Evolutionary conservation across 1,284 basidiomycete genomes (phyloP).

Genomic region (Tylopilus sp.): DNA sequence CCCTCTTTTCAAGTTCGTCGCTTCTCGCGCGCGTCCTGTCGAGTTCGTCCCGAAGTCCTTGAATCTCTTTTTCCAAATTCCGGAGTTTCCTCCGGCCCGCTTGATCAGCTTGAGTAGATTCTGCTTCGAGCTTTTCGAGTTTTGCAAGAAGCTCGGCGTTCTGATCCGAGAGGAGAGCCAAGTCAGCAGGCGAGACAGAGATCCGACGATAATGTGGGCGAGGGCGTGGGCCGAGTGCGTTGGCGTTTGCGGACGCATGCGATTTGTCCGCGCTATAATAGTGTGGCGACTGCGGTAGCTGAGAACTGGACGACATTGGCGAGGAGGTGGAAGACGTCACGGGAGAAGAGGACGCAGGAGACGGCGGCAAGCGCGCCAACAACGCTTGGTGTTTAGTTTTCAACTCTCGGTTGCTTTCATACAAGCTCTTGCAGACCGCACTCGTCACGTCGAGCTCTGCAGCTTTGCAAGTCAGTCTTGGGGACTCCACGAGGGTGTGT

Average conservation of each 20-base stretch:
- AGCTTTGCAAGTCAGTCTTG: slow-evolving; percentile 9
- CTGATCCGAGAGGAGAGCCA: slow-evolving; percentile 70
- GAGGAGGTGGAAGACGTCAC: slow-evolving; percentile 27
- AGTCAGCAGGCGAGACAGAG: slow-evolving; percentile 65
- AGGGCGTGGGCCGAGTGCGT: slow-evolving; percentile 22
- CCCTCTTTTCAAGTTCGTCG: slow-evolving; percentile 64
- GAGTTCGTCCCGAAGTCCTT: slow-evolving; percentile 63
- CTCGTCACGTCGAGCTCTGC: slow-evolving; percentile 68
- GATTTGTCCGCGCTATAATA: slow-evolving; percentile 29
- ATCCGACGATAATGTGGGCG: slow-evolving; percentile 48
- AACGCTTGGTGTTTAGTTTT: slow-evolving; percentile 67
- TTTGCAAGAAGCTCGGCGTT: slow-evolving; percentile 76
- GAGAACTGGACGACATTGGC: slow-evolving; percentile 29
- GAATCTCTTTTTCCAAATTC: slow-evolving; percentile 74
- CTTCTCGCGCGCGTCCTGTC: slow-evolving; percentile 67
- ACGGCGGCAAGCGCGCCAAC: slow-evolving; percentile 54
- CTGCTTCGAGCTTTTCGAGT: slow-evolving; percentile 69
- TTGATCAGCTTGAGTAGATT: slow-evolving; percentile 62
- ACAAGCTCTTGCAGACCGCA: slow-evolving; percentile 62
- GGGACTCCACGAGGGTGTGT: slow-evolving; percentile 10
- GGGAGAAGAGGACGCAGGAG: slow-evolving; percentile 33
- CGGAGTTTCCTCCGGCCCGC: slow-evolving; percentile 65
- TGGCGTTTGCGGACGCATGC: slow-evolving; percentile 13
- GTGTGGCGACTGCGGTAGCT: slow-evolving; percentile 36
- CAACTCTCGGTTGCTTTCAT: slow-evolving; percentile 64